Evolutionary conservation across 169 alveolate genomes (phyloP).

Genomic region (Theileria orientalis): DNA sequence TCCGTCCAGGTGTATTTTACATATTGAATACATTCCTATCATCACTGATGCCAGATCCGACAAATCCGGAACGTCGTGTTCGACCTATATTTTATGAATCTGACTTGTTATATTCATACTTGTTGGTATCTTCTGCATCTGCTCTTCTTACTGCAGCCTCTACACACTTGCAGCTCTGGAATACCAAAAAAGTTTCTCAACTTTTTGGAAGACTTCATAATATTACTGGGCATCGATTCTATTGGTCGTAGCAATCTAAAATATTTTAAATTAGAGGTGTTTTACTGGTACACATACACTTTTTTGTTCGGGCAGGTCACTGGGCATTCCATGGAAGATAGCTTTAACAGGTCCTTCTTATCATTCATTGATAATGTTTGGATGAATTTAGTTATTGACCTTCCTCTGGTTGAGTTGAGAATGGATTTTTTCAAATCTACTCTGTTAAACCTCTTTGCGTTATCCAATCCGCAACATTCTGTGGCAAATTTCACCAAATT

Average conservation of each 20-base stretch:
- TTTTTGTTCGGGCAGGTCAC: constrained; percentile 56
- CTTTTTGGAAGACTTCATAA: constrained; percentile 60
- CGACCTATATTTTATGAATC: constrained; percentile 5
- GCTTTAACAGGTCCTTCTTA: constrained; percentile 35
- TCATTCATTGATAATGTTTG: constrained; percentile 15
- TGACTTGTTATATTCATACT: background rate
- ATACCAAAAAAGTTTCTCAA: constrained; percentile 61
- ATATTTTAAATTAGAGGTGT: background rate
- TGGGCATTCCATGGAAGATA: constrained; percentile 66
- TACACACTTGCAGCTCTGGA: constrained; percentile 60
- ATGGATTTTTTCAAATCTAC: constrained; percentile 59
- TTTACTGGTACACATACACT: constrained; percentile 6
- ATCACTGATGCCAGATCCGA: constrained; percentile 49
- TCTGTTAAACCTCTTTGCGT: constrained; percentile 35
- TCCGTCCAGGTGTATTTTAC: constrained; percentile 46
- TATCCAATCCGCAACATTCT: constrained; percentile 27
- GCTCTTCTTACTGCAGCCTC: constrained; percentile 53
- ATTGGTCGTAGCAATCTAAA: constrained; percentile 55
- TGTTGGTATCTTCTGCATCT: constrained; percentile 63
- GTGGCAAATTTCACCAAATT: constrained; percentile 43
- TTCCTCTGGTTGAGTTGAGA: constrained; percentile 39
- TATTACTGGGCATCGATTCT: constrained; percentile 62
- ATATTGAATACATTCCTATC: constrained; percentile 49
- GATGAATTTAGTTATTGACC: constrained; percentile 48
- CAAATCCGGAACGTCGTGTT: constrained; percentile 56